Evolutionary conservation across 352 stramenopile genomes (phyloP).

Genomic region (Pythium pyrilobum): DNA sequence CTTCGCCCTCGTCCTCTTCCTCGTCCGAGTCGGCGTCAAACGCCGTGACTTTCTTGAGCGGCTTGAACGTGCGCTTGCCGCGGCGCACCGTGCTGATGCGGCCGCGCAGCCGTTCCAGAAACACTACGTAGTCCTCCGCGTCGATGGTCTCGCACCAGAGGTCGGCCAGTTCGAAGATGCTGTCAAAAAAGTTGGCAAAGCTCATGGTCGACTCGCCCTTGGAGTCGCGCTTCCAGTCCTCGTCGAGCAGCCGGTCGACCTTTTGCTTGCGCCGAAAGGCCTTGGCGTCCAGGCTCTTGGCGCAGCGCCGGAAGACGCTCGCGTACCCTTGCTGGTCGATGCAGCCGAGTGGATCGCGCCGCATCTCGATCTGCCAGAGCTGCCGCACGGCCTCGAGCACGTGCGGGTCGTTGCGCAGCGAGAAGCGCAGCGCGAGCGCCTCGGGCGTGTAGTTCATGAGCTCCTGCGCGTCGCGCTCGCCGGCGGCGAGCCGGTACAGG

Average conservation of each 20-base stretch:
- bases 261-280: slow-evolving; percentile 20
- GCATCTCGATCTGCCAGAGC: slow-evolving; percentile 56
- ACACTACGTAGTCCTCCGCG: slow-evolving; percentile 52
- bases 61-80: slow-evolving; percentile 32
- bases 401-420: slow-evolving; percentile 46
- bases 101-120: slow-evolving; percentile 35
- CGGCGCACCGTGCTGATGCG: slow-evolving; percentile 32
- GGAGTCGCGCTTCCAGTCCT: slow-evolving; percentile 63
- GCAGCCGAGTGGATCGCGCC: slow-evolving; percentile 47
- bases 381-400: slow-evolving; percentile 43
- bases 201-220: slow-evolving; percentile 52
- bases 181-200: slow-evolving; percentile 68
- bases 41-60: slow-evolving; percentile 34
- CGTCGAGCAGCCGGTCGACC: slow-evolving; percentile 41
- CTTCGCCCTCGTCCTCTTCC: slow-evolving; percentile 24
- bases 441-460: slow-evolving; percentile 69
- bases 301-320: slow-evolving; percentile 51
- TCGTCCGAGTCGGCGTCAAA: slow-evolving; percentile 45
- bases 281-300: slow-evolving; percentile 44
- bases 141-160: slow-evolving; percentile 74
- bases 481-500: slow-evolving; percentile 42
- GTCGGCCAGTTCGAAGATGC: slow-evolving; percentile 65
- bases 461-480: slow-evolving; percentile 40
- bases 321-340: slow-evolving; percentile 52
- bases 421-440: slow-evolving; percentile 56